These are phyloP conservation scores for Pittosporum tobira DNA, from an alignment of 129 eudicot species.

Conservation along the genomic window DNA sequence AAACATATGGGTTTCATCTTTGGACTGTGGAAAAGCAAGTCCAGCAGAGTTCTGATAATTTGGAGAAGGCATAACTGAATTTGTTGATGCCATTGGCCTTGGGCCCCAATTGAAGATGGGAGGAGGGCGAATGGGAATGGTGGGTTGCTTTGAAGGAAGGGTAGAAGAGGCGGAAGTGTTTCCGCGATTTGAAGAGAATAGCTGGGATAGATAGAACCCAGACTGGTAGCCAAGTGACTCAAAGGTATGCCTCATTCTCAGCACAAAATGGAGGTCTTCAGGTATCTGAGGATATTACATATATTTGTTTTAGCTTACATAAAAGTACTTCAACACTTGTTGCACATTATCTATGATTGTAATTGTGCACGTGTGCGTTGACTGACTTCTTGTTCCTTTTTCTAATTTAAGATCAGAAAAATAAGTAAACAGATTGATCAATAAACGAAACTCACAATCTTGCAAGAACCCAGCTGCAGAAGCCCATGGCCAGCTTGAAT, in stretches of 20 bases:
- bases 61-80: constrained; percentile 39
- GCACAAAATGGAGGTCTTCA: constrained; percentile 93
- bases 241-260: constrained; percentile 92
- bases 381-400: too few relatives aligned
- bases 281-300: constrained; percentile 46
- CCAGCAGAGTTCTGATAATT: constrained; percentile 50
- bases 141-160: constrained; percentile 53
- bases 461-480: constrained; percentile 96
- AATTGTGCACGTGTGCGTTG: background rate
- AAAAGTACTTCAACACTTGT: background rate
- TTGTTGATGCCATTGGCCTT: constrained; percentile 41
- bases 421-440: background rate
- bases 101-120: constrained; percentile 85
- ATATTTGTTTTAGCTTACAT: background rate
- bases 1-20: constrained; percentile 87
- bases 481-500: constrained; percentile 99
- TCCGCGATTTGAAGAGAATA: constrained; percentile 67
- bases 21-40: constrained; percentile 55
- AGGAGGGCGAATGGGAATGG: constrained; percentile 47
- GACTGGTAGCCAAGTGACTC: constrained; percentile 93
- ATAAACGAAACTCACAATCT: constrained; percentile 64
- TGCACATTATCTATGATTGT: background rate
- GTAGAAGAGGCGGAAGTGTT: constrained; percentile 32
- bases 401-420: background rate
- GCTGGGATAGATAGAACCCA: constrained; percentile 80